phyloP scores from a whole-genome alignment of 371 early-diverging fungal genomes.

The Zychaea mexicana region DNA sequence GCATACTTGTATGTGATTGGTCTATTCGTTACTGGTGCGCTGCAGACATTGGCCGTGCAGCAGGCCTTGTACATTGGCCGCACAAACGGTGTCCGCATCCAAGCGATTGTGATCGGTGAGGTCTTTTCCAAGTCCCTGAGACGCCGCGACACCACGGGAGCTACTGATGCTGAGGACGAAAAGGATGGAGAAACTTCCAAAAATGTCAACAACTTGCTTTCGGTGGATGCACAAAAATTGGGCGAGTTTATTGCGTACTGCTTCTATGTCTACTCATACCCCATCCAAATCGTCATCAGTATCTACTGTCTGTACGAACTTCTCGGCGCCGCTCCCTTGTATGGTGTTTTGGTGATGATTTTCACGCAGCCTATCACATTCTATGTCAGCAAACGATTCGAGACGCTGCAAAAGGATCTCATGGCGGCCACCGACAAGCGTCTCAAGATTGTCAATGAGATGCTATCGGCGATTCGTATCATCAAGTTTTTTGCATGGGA shows the following conservation, averaged over 20 bases:
- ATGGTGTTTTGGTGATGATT: conserved; percentile 62
- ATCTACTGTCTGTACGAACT: conserved; percentile 63
- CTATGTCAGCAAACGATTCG: conserved; percentile 49
- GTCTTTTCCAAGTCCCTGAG: conserved; percentile 60
- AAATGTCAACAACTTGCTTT: conserved; percentile 54
- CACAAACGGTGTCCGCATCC: conserved; percentile 51
- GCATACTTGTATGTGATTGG: conserved; percentile 66
- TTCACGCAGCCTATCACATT: conserved; percentile 64
- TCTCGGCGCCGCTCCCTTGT: conserved; percentile 65
- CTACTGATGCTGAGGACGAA: conserved; percentile 16
- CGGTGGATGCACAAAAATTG: conserved; percentile 62
- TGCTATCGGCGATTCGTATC: conserved; percentile 73
- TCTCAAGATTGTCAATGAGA: conserved; percentile 69
- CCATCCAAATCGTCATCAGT: conserved; percentile 60
- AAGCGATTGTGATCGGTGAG: conserved; percentile 63
- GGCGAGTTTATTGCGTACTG: conserved; percentile 54
- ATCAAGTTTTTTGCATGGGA: conserved; percentile 88
- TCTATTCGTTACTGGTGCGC: conserved; percentile 51
- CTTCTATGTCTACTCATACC: conserved; percentile 60
- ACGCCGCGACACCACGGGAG: conserved; percentile 45
- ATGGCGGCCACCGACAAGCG: conserved; percentile 67
- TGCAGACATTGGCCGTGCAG: conserved; percentile 52
- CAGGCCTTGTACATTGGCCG: conserved; percentile 60
- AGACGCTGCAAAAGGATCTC: conserved; percentile 50
- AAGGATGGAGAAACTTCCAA: conserved; percentile 24